These are phyloP conservation scores for Fraxinus pennsylvanica DNA, from an alignment of 257 asterid genomes.

Conservation along the genomic window DNA sequence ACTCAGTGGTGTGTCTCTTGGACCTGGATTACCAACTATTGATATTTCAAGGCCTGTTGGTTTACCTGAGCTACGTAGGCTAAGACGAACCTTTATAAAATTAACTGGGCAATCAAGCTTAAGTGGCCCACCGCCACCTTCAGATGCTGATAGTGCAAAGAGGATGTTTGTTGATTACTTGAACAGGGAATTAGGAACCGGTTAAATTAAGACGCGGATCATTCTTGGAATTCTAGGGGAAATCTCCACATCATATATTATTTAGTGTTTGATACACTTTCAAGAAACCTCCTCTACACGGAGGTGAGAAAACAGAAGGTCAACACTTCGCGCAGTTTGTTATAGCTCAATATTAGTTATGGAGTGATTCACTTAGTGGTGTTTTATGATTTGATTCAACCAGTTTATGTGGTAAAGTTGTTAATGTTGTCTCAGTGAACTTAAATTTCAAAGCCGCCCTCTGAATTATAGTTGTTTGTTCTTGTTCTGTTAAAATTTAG, in stretches of 20 bases:
- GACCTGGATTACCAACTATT: slow-evolving; percentile 66
- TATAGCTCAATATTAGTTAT: background rate
- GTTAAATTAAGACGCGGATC: slow-evolving; percentile 27
- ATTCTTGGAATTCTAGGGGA: background rate
- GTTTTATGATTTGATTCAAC: background rate
- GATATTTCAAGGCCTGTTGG: slow-evolving; percentile 69
- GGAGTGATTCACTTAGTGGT: background rate
- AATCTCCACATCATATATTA: background rate
- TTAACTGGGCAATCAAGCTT: slow-evolving; percentile 87
- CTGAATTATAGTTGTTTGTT: background rate
- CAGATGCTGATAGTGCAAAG: slow-evolving; percentile 81
- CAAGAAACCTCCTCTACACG: background rate
- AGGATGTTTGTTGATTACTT: slow-evolving; percentile 98
- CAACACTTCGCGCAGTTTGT: background rate
- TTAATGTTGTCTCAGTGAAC: background rate
- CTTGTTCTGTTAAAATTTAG: background rate
- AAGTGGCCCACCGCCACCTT: slow-evolving; percentile 91
- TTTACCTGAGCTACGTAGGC: slow-evolving; percentile 84
- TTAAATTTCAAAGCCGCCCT: slow-evolving; percentile 6
- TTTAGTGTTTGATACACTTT: background rate
- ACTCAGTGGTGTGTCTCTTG: slow-evolving; percentile 55
- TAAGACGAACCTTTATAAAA: slow-evolving; percentile 78
- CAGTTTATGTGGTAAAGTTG: background rate
- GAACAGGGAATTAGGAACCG: slow-evolving; percentile 71
- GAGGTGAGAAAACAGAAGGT: background rate